phyloP scores from a whole-genome alignment of 352 stramenopile genomes.

The Globisporangium mamillatum region DNA sequence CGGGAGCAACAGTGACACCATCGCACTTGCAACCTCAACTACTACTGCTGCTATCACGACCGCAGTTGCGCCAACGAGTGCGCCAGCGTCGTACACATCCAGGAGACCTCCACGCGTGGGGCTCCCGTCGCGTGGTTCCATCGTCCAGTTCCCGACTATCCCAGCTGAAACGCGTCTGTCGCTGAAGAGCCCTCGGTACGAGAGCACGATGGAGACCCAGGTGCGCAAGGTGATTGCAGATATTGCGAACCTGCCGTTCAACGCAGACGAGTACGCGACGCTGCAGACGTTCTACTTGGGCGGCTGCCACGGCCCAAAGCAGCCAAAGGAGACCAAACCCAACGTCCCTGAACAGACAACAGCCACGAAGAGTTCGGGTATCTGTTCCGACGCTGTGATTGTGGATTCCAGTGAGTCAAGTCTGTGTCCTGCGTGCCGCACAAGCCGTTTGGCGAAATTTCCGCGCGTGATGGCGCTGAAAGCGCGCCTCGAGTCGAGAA shows the following conservation, averaged over 20 bases:
- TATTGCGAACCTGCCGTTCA: conserved; percentile 64
- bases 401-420: conserved; percentile 27
- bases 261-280: conserved; percentile 56
- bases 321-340: neutral
- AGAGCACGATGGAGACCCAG: conserved; percentile 71
- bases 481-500: conserved; percentile 33
- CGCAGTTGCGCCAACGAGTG: conserved; percentile 12
- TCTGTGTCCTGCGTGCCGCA: conserved; percentile 35
- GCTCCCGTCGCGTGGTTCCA: conserved; percentile 41
- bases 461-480: conserved; percentile 58
- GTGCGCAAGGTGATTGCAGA: conserved; percentile 65
- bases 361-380: neutral
- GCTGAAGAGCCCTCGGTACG: conserved; percentile 67
- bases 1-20: conserved; percentile 34
- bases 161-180: conserved; percentile 47
- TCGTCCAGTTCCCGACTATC: conserved; percentile 27
- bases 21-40: conserved; percentile 23
- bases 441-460: conserved; percentile 57
- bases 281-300: conserved; percentile 63
- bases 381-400: conserved; percentile 20
- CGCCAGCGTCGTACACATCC: conserved; percentile 3
- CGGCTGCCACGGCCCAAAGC: conserved; percentile 40
- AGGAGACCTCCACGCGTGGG: conserved; percentile 31
- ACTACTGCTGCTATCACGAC: conserved; percentile 11
- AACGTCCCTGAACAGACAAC: neutral